These are phyloP conservation scores for Pseudomonodictys pantanalensis DNA, from an alignment of 495 filamentous ascomycete species.

Conservation along the genomic window DNA sequence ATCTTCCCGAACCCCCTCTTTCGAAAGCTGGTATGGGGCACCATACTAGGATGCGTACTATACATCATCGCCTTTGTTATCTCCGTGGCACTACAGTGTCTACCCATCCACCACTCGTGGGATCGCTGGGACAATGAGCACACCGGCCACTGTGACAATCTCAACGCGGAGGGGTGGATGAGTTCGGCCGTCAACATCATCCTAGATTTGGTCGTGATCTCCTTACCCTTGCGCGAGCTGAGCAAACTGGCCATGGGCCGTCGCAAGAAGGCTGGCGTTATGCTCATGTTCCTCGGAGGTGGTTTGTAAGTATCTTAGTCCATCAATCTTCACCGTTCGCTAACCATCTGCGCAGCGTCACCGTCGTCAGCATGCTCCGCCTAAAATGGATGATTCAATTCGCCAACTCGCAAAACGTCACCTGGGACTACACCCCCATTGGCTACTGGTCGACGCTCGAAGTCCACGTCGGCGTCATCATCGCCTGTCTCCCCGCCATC, in stretches of 20 bases:
- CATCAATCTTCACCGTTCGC: not conserved
- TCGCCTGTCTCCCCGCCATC: constrained; percentile 40
- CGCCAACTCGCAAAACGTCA: constrained; percentile 37
- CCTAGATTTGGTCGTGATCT: constrained; percentile 34
- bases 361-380: constrained; percentile 44
- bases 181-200: constrained; percentile 34
- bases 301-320: constrained; percentile 46
- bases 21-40: constrained; percentile 32
- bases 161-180: constrained; percentile 23
- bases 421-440: constrained; percentile 35
- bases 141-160: constrained; percentile 30
- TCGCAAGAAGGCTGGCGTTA: constrained; percentile 51
- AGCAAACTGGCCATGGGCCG: constrained; percentile 44
- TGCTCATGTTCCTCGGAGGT: constrained; percentile 54
- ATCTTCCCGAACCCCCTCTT: constrained; percentile 46
- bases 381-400: constrained; percentile 43
- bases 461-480: constrained; percentile 40
- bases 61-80: constrained; percentile 45
- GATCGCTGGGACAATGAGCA: constrained; percentile 32
- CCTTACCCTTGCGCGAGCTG: constrained; percentile 47
- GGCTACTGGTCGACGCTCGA: constrained; percentile 39
- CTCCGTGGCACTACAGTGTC: constrained; percentile 46
- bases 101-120: constrained; percentile 39
- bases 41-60: constrained; percentile 39
- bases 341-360: constrained; percentile 35